Evolutionary conservation across 2,329 filamentous ascomycete species (phyloP), one percentile per base, ranked within the genome.

Genomic region (Ophiostoma himal-ulmi): DNA sequence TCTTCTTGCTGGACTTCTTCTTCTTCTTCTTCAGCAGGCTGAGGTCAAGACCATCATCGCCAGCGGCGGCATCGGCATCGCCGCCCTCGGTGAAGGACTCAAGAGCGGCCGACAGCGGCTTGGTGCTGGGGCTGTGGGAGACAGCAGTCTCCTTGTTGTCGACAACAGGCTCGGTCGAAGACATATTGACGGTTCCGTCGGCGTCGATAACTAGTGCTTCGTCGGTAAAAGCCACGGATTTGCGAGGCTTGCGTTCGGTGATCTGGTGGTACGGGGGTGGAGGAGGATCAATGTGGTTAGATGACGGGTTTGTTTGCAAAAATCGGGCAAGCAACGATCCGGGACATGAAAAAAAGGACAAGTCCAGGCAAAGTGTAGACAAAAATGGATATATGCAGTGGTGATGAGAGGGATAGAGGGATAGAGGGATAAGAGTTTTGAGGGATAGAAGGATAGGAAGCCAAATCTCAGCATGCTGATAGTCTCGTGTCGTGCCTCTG

Each of bases 171-270:
- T 89, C 86, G 80, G 91, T 88, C 79, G 88, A 85, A 65, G 73
- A 70, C 81, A 91, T 89, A 77, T 88, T 92, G 78, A 97, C 88
- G 79, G 90, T 88, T 77, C 94, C 94, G 85, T 97, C 92, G 81
- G 88, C 88, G 83, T 96, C 92, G 80, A 97, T 94, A 77, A 97
- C 89, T 75, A 91, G 87, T 76, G 92, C 88, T 78, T 92, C 92
- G 81, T 95, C 91, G 79, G 90, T 94, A 81, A 98, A 98, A 74
- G 93, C 90, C 77, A 98, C 94, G 66, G 93, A 96, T 83, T 98
- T 97, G 14, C 73, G 73, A 65, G 34, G 13, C 22, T 74, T 75
- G 70, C 74, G 74, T 67, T 74, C 71, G n/a, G 71, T 30, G 10
- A 62, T 68, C 70, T 72, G 70, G 14, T 26, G 37, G 54, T 54